Conservation (phyloP, 495 filamentous ascomycete genomes). For the Talaromyces borbonicus region DNA sequence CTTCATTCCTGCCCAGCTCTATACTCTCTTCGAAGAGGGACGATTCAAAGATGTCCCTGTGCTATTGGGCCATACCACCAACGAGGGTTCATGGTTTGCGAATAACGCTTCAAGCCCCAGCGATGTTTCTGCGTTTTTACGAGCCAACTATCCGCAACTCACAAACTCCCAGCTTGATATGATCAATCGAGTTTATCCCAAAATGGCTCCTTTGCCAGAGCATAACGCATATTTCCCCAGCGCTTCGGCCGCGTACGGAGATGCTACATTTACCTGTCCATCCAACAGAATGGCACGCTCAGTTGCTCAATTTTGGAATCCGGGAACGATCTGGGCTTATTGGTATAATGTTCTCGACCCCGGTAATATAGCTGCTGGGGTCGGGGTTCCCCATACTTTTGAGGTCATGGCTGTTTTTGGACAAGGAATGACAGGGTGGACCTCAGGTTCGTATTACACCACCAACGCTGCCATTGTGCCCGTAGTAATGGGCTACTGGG, state of each 20-base stretch:
- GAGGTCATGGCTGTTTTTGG: slow-evolving; percentile 53
- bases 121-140: slow-evolving; percentile 45
- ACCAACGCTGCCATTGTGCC: background rate
- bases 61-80: slow-evolving; percentile 54
- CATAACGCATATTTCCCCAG: slow-evolving; percentile 46
- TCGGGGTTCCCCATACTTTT: slow-evolving; percentile 54
- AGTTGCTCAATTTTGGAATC: slow-evolving; percentile 28
- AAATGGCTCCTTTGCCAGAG: slow-evolving; percentile 23
- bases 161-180: slow-evolving; percentile 34
- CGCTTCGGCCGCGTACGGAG: slow-evolving; percentile 51
- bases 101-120: slow-evolving; percentile 30
- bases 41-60: slow-evolving; percentile 52
- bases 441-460: background rate
- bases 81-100: slow-evolving; percentile 56
- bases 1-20: slow-evolving; percentile 45
- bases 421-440: background rate
- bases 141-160: slow-evolving; percentile 50
- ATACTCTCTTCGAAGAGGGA: slow-evolving; percentile 40
- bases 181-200: slow-evolving; percentile 50
- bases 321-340: slow-evolving; percentile 43
- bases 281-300: slow-evolving; percentile 28
- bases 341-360: slow-evolving; percentile 52
- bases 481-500: background rate
- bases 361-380: slow-evolving; percentile 32
- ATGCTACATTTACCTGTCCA: slow-evolving; percentile 59